Percentiles rank a stretch among this genome's conserved stretches.
Conservation (phyloP, 1,284 basidiomycete genomes). For the Xerocomus nothofagi region DNA sequence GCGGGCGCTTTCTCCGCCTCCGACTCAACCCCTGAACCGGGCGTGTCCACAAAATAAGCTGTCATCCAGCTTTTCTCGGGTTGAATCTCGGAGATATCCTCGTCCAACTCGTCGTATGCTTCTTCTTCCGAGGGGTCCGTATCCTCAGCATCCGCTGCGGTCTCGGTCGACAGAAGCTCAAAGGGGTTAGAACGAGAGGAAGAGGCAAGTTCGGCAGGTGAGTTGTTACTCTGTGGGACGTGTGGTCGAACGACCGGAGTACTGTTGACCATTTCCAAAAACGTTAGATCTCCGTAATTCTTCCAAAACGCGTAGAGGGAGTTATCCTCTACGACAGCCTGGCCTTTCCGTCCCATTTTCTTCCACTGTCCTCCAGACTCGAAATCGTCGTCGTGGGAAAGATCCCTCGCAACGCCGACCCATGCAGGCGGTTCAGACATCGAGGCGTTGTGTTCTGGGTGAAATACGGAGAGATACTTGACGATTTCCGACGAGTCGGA, state of each 20-base stretch:
- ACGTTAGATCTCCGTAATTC: constrained; percentile 41
- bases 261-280: constrained; percentile 29
- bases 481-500: constrained; percentile 39
- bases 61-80: constrained; percentile 36
- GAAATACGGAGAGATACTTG: constrained; percentile 39
- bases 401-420: constrained; percentile 35
- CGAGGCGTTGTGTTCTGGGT: constrained; percentile 44
- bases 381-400: constrained; percentile 21
- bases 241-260: background rate
- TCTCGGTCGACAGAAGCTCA: constrained; percentile 11
- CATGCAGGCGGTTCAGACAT: constrained; percentile 44
- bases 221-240: background rate
- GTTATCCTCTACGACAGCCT: constrained; percentile 27
- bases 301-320: constrained; percentile 52
- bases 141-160: constrained; percentile 7
- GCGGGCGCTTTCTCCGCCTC: background rate
- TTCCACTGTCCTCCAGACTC: constrained; percentile 25
- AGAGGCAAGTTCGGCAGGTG: constrained; percentile 1
- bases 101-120: constrained; percentile 9
- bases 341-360: constrained; percentile 19
- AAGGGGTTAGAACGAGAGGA: constrained; percentile 19
- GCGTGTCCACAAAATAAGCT: background rate
- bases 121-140: constrained; percentile 7
- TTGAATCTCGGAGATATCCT: constrained; percentile 15
- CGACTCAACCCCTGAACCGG: constrained; percentile 2